These are phyloP conservation scores for Exophiala phaeomuriformis DNA, from an alignment of 2,329 filamentous ascomycete species.

Conservation along the genomic window DNA sequence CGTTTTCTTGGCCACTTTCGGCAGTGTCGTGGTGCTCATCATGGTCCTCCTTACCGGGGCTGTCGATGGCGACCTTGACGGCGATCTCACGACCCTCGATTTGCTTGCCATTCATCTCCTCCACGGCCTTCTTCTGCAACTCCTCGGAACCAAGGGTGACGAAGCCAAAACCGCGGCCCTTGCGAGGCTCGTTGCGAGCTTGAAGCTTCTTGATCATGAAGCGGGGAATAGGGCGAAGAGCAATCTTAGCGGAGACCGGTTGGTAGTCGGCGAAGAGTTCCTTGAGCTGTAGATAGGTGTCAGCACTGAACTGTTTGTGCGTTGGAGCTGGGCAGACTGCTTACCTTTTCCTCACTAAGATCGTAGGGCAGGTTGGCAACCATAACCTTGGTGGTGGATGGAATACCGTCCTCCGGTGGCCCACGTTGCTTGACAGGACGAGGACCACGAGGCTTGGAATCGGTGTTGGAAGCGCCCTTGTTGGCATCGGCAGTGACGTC, in stretches of 20 bases:
- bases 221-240: slow-evolving; percentile 92
- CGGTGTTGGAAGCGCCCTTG: slow-evolving; percentile 31
- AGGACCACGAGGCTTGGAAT: slow-evolving; percentile 41
- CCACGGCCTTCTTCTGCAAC: slow-evolving; percentile 91
- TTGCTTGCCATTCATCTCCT: slow-evolving; percentile 99
- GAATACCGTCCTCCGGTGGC: slow-evolving; percentile 91
- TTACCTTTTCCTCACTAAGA: slow-evolving; percentile 91
- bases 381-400: slow-evolving; percentile 99
- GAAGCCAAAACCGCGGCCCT: slow-evolving; percentile 98
- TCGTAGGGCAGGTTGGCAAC: slow-evolving; percentile 98
- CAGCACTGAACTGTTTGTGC: slow-evolving; percentile 22
- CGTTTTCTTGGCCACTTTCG: slow-evolving; percentile 33
- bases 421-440: slow-evolving; percentile 73
- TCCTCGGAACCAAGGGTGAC: slow-evolving; percentile 94
- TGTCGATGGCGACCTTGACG: slow-evolving; percentile 99
- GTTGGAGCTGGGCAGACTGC: slow-evolving; percentile 27
- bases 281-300: slow-evolving; percentile 62
- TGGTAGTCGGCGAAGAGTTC: slow-evolving; percentile 92
- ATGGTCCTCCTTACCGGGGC: slow-evolving; percentile 90
- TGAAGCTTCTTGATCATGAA: slow-evolving; percentile 99
- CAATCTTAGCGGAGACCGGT: slow-evolving; percentile 94
- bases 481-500: slow-evolving; percentile 49
- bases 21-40: slow-evolving; percentile 40
- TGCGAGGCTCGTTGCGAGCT: slow-evolving; percentile 93
- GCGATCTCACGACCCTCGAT: slow-evolving; percentile 98